These are phyloP conservation scores for Sarocladium oryzae DNA, from an alignment of 2,329 filamentous ascomycete species.

Conservation along the genomic window DNA sequence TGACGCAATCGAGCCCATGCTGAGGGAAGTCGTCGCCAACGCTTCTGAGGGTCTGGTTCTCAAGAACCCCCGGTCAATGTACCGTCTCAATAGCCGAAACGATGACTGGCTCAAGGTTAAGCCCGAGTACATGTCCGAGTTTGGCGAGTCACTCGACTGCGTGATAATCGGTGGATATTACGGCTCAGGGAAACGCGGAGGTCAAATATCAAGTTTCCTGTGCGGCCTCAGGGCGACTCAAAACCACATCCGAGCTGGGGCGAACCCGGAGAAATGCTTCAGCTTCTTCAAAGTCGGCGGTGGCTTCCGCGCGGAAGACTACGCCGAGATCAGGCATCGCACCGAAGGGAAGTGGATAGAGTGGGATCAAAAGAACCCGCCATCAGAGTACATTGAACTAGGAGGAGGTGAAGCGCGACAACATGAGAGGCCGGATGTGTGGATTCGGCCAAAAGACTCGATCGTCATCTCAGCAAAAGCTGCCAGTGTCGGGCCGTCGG, in stretches of 20 bases:
- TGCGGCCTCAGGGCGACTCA: constrained; percentile 77
- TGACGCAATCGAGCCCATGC: constrained; percentile 68
- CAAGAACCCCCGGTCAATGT: constrained; percentile 86
- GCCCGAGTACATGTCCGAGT: constrained; percentile 96
- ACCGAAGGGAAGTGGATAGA: constrained; percentile 89
- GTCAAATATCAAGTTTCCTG: constrained; percentile 77
- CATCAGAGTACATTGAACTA: constrained; percentile 71
- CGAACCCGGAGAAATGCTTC: constrained; percentile 67
- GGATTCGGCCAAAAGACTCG: constrained; percentile 86
- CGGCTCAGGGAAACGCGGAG: constrained; percentile 79
- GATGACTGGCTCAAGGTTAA: constrained; percentile 99
- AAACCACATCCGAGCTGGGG: constrained; percentile 52
- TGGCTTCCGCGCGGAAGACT: constrained; percentile 79
- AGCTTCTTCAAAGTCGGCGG: constrained; percentile 99
- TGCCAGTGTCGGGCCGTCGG: constrained; percentile 66
- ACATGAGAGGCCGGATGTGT: constrained; percentile 77
- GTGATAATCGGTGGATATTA: constrained; percentile 89
- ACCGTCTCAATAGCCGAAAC: constrained; percentile 81
- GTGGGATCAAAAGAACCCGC: constrained; percentile 74
- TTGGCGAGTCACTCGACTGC: constrained; percentile 87
- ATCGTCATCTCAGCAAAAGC: constrained; percentile 87
- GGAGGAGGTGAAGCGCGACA: constrained; percentile 66
- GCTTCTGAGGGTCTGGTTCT: constrained; percentile 85
- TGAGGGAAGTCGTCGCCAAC: constrained; percentile 79
- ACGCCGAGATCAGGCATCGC: constrained; percentile 70